A percentile compares a stretch with the other conserved stretches of the same genome.
Evolutionary conservation across 768 basidiomycete genomes (phyloP).

Genomic region (Ramaria rubella): DNA sequence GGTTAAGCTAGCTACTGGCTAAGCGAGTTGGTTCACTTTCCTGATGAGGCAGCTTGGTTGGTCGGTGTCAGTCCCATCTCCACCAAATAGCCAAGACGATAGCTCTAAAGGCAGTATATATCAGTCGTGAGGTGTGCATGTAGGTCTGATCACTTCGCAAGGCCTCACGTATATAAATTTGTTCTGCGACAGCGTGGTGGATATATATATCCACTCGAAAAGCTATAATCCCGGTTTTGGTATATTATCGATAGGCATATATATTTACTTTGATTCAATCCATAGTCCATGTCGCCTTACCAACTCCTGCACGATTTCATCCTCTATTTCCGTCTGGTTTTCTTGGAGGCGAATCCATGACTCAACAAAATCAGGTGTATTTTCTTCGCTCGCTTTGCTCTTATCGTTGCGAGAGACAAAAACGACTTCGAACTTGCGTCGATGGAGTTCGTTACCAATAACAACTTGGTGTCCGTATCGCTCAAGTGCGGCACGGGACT

Average conservation of each 20-base stretch:
- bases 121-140: no score
- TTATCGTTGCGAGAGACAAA: conserved; percentile 58
- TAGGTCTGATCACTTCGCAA: no score
- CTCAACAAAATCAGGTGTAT: conserved; percentile 53
- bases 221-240: not conserved
- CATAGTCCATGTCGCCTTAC: conserved; percentile 68
- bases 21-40: no score
- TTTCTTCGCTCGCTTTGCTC: conserved; percentile 40
- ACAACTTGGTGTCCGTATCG: conserved; percentile 97
- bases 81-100: no score
- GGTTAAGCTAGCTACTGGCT: no score
- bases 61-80: no score
- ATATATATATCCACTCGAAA: no score
- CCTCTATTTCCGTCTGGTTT: conserved; percentile 78
- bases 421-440: conserved; percentile 86
- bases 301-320: conserved; percentile 77
- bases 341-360: conserved; percentile 28
- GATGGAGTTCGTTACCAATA: conserved; percentile 92
- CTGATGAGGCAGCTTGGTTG: no score
- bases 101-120: no score
- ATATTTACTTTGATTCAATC: conserved; percentile 26
- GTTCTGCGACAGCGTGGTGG: no score
- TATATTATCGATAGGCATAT: not conserved
- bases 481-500: conserved; percentile 79
- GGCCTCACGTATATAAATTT: no score